Conservation (phyloP, 345 rosid species). For the Acer negundo region DNA sequence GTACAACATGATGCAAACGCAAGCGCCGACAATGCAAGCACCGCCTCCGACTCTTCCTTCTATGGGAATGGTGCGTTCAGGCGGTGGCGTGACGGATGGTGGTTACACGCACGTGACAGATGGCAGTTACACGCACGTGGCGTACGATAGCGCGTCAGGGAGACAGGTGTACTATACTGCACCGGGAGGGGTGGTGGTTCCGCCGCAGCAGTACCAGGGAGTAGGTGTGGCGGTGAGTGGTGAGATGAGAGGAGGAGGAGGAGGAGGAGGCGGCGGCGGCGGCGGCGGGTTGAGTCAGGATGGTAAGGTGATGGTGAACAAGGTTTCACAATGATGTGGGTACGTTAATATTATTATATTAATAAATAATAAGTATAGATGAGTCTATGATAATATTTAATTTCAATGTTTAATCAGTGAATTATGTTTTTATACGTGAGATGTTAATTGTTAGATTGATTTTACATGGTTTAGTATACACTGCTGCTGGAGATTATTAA, state of each 20-base stretch:
- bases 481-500: too few species aligned
- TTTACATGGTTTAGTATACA: background rate
- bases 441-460: conserved; percentile 6
- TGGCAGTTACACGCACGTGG: conserved; percentile 53
- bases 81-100: conserved; percentile 41
- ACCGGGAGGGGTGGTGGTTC: conserved; percentile 41
- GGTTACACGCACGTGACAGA: conserved; percentile 39
- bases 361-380: background rate
- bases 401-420: background rate
- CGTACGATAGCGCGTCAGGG: conserved; percentile 54
- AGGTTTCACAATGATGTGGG: conserved; percentile 37
- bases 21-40: conserved; percentile 16
- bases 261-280: conserved; percentile 1
- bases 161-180: conserved; percentile 72
- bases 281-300: conserved; percentile 36
- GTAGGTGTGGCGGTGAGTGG: conserved; percentile 49
- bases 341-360: background rate
- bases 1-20: conserved; percentile 46
- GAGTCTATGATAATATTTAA: background rate
- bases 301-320: conserved; percentile 35
- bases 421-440: background rate
- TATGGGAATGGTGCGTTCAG: conserved; percentile 39
- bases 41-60: conserved; percentile 30
- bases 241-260: conserved; percentile 35
- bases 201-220: conserved; percentile 56